phyloP scores from a whole-genome alignment of 208 protist genomes.

The Wallacemonas sp. region DNA sequence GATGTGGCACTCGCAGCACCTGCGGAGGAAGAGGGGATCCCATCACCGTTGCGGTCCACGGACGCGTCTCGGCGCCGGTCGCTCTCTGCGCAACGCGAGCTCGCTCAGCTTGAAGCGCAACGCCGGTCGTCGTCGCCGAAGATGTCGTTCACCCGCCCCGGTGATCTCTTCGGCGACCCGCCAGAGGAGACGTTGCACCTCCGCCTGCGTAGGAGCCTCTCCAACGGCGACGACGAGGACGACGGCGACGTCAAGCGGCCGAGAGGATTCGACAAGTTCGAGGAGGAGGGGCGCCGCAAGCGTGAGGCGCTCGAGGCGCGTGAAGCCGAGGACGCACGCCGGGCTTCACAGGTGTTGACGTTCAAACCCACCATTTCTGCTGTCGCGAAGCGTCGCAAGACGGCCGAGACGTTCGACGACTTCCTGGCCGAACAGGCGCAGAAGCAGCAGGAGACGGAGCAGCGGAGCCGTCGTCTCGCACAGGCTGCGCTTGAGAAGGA shows the following conservation, averaged over 20 bases:
- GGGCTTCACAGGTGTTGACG: slow-evolving; percentile 2
- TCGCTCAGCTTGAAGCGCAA: not conserved
- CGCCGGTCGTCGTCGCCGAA: not conserved
- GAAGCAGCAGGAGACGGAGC: slow-evolving; percentile 14
- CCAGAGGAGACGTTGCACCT: not conserved
- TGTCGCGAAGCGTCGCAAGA: not conserved
- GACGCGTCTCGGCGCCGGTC: slow-evolving; percentile 8
- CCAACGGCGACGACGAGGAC: not conserved
- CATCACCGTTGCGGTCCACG: slow-evolving; percentile 4
- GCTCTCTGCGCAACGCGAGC: not conserved
- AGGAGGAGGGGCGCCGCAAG: slow-evolving; percentile 37
- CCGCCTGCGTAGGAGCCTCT: not conserved
- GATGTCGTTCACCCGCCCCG: not conserved
- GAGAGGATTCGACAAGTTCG: slow-evolving; percentile 33
- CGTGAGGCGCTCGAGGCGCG: slow-evolving; percentile 19
- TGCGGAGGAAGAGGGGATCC: not conserved
- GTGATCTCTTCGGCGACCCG: not conserved
- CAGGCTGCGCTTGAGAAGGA: slow-evolving; percentile 24
- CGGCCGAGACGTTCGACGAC: slow-evolving; percentile 6
- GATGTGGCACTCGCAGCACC: not conserved
- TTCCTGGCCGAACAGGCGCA: slow-evolving; percentile 21
- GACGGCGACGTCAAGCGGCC: slow-evolving; percentile 8
- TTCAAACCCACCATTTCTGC: slow-evolving; percentile 24
- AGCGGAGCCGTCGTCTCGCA: slow-evolving; percentile 19
- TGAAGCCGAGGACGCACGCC: slow-evolving; percentile 1